These are phyloP conservation scores for Neonectria magnoliae DNA, from an alignment of 2,329 filamentous ascomycete genomes.

Conservation along the genomic window DNA sequence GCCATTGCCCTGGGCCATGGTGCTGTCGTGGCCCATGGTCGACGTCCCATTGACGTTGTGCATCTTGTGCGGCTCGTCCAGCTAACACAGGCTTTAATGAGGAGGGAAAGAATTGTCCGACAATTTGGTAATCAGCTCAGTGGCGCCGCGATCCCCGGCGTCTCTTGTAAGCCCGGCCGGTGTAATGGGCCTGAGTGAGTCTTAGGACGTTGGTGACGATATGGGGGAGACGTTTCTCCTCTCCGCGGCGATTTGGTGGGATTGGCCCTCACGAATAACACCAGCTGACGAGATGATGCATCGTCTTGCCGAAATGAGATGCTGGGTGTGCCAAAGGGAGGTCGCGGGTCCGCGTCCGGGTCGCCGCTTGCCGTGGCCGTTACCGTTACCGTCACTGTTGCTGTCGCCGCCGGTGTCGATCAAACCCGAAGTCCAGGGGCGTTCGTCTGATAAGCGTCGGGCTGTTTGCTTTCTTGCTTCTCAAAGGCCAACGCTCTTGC, in stretches of 20 bases:
- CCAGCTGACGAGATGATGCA: constrained; percentile 36
- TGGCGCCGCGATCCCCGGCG: constrained; percentile 2
- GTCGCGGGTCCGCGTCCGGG: constrained; percentile 8
- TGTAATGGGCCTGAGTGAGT: constrained; percentile 18
- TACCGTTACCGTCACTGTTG: constrained; percentile 7
- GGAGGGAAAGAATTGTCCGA: background rate
- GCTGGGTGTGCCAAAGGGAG: constrained; percentile 31
- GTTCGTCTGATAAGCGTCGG: background rate
- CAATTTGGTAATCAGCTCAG: background rate
- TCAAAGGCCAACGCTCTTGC: background rate
- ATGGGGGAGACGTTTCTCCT: constrained; percentile 18
- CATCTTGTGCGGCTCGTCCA: constrained; percentile 42
- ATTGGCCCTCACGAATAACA: constrained; percentile 38
- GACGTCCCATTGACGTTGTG: constrained; percentile 47
- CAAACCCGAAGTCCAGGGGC: constrained; percentile 13
- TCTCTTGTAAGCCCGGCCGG: constrained; percentile 7
- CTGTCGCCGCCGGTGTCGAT: constrained; percentile 12
- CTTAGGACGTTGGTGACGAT: constrained; percentile 24
- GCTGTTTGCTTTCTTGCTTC: constrained; percentile 4
- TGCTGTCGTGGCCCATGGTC: constrained; percentile 45
- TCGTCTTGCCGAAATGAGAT: constrained; percentile 35
- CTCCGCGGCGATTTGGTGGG: constrained; percentile 29
- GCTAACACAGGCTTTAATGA: constrained; percentile 25
- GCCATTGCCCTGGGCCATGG: constrained; percentile 45
- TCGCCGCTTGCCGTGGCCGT: constrained; percentile 24